Evolutionary conservation across 352 stramenopile genomes (phyloP).

Genomic region (Phytopythium sindhum): DNA sequence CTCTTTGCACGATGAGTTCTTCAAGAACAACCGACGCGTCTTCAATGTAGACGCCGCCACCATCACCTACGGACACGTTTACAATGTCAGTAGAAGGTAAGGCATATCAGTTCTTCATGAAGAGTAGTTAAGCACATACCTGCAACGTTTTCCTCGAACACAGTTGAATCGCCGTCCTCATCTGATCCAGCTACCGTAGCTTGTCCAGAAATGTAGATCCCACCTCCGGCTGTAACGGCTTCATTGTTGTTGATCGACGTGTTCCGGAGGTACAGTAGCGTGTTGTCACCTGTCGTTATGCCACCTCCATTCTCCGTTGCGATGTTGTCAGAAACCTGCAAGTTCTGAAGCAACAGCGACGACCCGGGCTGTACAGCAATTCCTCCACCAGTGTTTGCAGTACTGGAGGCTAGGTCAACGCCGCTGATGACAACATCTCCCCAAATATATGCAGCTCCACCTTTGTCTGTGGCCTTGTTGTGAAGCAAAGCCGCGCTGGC

Average conservation of each 20-base stretch:
- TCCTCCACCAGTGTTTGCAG: slow-evolving; percentile 16
- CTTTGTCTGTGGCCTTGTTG: slow-evolving; percentile 18
- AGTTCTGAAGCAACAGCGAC: neutral
- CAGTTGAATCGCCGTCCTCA: neutral
- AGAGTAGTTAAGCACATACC: neutral
- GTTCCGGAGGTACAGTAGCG: neutral
- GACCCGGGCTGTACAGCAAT: slow-evolving; percentile 15
- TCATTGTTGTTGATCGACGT: neutral
- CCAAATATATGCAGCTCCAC: slow-evolving; percentile 14
- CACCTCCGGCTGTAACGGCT: neutral
- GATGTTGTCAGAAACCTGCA: slow-evolving; percentile 16
- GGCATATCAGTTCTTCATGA: neutral
- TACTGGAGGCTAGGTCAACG: slow-evolving; percentile 9
- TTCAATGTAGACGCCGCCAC: neutral
- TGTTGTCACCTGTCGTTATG: slow-evolving; percentile 7
- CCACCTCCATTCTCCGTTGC: slow-evolving; percentile 20
- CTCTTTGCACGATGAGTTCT: slow-evolving; percentile 5
- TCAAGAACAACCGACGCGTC: neutral
- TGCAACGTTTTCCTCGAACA: neutral
- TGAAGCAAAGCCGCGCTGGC: slow-evolving; percentile 5
- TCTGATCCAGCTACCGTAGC: neutral
- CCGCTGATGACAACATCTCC: slow-evolving; percentile 13
- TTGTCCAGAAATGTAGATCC: neutral
- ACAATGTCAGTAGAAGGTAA: neutral
- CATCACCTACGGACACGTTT: neutral